Conservation (phyloP, 495 filamentous ascomycete species). For the Penicillium chermesinum region DNA sequence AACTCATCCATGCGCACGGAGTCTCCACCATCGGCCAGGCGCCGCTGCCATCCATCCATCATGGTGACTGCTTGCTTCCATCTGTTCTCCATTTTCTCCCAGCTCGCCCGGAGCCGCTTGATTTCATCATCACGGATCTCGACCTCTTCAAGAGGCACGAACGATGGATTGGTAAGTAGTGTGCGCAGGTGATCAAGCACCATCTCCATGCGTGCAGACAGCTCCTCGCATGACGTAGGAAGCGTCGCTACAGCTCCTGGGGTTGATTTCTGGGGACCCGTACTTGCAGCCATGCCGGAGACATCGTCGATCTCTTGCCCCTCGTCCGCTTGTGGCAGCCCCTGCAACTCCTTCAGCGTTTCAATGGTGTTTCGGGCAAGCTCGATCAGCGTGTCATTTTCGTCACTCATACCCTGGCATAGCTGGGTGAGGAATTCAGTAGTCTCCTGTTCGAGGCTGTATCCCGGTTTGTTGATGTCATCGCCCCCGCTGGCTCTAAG, state of each 20-base stretch:
- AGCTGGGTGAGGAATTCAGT: constrained; percentile 87
- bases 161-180: constrained; percentile 88
- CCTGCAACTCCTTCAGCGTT: constrained; percentile 74
- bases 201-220: constrained; percentile 65
- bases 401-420: constrained; percentile 82
- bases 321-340: constrained; percentile 52
- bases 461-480: constrained; percentile 53
- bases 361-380: constrained; percentile 66
- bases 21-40: constrained; percentile 72
- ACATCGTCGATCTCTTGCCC: constrained; percentile 30
- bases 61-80: constrained; percentile 86
- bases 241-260: constrained; percentile 34
- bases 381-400: constrained; percentile 79
- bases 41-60: constrained; percentile 89
- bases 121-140: constrained; percentile 90
- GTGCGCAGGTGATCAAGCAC: constrained; percentile 75
- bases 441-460: constrained; percentile 79
- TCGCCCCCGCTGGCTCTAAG: constrained; percentile 31
- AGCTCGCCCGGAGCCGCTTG: constrained; percentile 68
- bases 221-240: constrained; percentile 61
- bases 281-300: constrained; percentile 31
- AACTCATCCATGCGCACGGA: constrained; percentile 80
- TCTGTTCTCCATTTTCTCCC: constrained; percentile 84
- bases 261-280: constrained; percentile 26
- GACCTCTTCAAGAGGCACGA: constrained; percentile 93